A percentile compares a stretch with the other conserved stretches of the same genome.
Evolutionary conservation across 2,329 filamentous ascomycete genomes (phyloP).

Genomic region (Xylaria multiplex): DNA sequence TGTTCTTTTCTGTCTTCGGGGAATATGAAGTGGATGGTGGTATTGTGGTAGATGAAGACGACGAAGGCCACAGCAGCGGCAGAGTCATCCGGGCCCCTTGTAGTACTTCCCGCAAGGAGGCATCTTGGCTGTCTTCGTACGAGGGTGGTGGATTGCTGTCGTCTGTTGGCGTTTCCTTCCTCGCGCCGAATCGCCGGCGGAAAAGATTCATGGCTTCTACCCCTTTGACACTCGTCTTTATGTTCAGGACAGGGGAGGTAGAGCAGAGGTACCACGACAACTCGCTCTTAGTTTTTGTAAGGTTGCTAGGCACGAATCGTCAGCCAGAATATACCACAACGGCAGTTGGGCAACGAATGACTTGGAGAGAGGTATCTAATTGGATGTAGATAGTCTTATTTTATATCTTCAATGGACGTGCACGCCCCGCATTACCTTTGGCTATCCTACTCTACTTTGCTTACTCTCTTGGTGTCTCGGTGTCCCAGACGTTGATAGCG

Average conservation of each 20-base stretch:
- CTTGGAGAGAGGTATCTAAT: background rate
- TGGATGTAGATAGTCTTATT: too few relatives aligned
- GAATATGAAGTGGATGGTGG: background rate
- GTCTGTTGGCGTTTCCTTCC: background rate
- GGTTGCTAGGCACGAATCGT: background rate
- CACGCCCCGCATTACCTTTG: conserved; percentile 5
- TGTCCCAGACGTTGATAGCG: conserved; percentile 13
- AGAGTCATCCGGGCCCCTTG: conserved; percentile 7
- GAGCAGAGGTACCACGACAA: background rate
- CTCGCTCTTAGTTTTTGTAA: background rate
- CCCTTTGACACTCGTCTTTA: too few relatives aligned
- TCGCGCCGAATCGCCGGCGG: conserved; percentile 10
- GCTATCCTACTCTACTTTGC: background rate
- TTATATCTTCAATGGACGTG: conserved; percentile 1
- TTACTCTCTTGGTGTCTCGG: conserved; percentile 24
- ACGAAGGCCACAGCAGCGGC: conserved; percentile 25
- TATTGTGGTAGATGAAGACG: too few relatives aligned
- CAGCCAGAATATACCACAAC: background rate
- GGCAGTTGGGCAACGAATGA: background rate
- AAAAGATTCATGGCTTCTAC: conserved; percentile 17
- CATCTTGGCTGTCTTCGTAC: conserved; percentile 31
- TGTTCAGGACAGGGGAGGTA: background rate
- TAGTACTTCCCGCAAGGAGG: conserved; percentile 22
- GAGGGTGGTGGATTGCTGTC: conserved; percentile 21
- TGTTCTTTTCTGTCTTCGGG: background rate